Conservation (phyloP, 2,329 filamentous ascomycete species). For the Capronia coronata region DNA sequence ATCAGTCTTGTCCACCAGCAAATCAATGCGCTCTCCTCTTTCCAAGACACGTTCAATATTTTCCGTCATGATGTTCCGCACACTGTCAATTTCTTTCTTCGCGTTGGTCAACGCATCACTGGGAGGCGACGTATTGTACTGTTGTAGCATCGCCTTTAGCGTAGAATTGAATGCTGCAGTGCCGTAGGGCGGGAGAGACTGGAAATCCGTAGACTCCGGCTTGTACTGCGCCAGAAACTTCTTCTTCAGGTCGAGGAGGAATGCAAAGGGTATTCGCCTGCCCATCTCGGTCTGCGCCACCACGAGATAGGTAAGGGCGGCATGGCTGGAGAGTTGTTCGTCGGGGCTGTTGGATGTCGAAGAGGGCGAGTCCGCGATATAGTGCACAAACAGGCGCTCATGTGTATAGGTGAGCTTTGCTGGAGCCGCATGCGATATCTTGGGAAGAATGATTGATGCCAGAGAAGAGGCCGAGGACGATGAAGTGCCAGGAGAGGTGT, state of each 20-base stretch:
- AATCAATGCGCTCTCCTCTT: slow-evolving; percentile 84
- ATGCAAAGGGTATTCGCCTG: slow-evolving; percentile 86
- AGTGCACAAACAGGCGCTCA: slow-evolving; percentile 88
- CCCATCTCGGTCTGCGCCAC: slow-evolving; percentile 75
- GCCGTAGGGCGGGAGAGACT: slow-evolving; percentile 77
- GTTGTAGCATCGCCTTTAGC: slow-evolving; percentile 70
- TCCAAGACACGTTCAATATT: slow-evolving; percentile 88
- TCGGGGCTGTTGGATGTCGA: slow-evolving; percentile 44
- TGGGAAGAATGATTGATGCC: slow-evolving; percentile 88
- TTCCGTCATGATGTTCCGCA: slow-evolving; percentile 87
- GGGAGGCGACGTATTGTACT: slow-evolving; percentile 71
- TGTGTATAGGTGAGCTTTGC: slow-evolving; percentile 94
- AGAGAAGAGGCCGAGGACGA: slow-evolving; percentile 81
- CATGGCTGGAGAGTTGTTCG: slow-evolving; percentile 36
- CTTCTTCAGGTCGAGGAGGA: slow-evolving; percentile 81
- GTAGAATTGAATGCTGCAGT: slow-evolving; percentile 78
- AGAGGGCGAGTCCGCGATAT: slow-evolving; percentile 76
- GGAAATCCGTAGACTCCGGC: slow-evolving; percentile 62
- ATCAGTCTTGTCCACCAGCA: slow-evolving; percentile 95
- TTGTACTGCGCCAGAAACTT: slow-evolving; percentile 71
- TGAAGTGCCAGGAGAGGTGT: slow-evolving; percentile 76
- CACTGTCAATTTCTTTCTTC: slow-evolving; percentile 84
- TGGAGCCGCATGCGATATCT: slow-evolving; percentile 72
- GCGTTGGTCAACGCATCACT: slow-evolving; percentile 79
- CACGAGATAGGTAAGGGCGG: slow-evolving; percentile 85